Conservation (phyloP, 1,284 basidiomycete species). For the Cryptococcus sp. region DNA sequence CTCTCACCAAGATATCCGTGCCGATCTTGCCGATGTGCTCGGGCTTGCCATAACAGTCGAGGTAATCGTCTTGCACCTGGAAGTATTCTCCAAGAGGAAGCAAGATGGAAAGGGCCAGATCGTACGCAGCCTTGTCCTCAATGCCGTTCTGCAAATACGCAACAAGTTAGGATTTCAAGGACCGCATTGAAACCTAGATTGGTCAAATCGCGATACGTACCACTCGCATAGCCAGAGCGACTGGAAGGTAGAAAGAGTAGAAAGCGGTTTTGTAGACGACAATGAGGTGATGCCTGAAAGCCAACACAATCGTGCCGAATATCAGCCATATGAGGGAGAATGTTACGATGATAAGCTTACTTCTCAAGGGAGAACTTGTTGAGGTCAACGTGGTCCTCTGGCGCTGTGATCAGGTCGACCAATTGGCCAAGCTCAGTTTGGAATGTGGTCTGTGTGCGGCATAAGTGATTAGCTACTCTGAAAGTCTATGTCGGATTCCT, state of each 20-base stretch:
- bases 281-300: conserved; percentile 78
- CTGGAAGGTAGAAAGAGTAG: conserved; percentile 98
- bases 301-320: conserved; percentile 3
- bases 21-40: conserved; percentile 96
- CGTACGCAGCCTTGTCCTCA: conserved; percentile 70
- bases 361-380: conserved; percentile 78
- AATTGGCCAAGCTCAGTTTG: conserved; percentile 96
- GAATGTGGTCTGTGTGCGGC: conserved; percentile 67
- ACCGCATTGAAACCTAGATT: background rate
- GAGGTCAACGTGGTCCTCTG: conserved; percentile 85
- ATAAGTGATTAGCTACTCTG: conserved; percentile 1
- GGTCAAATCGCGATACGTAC: conserved; percentile 18
- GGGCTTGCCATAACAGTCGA: conserved; percentile 88
- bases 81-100: conserved; percentile 96
- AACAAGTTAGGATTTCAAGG: no score
- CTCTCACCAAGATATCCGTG: conserved; percentile 85
- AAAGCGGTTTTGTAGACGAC: conserved; percentile 97
- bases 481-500: background rate
- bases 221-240: conserved; percentile 87
- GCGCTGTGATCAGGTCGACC: conserved; percentile 92
- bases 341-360: conserved; percentile 54
- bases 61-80: conserved; percentile 97
- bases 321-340: no score
- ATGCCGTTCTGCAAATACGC: conserved; percentile 58
- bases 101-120: conserved; percentile 78